Conservation (phyloP, 345 rosid genomes). For the Boechera divaricarpa region DNA sequence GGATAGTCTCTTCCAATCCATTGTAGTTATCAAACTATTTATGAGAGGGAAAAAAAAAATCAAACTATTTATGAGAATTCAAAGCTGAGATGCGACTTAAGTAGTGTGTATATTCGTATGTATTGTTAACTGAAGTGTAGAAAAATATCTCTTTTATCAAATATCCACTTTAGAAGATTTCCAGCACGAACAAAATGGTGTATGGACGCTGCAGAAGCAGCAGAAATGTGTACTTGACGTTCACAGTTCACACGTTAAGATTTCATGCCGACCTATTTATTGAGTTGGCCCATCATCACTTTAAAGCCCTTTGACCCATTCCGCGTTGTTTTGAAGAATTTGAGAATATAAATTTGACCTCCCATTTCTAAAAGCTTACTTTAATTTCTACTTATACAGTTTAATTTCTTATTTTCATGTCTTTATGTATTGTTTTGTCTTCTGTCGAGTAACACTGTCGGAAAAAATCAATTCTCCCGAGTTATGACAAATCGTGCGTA, state of each 20-base stretch:
- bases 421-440: too few species aligned
- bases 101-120: too few species aligned
- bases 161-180: neutral
- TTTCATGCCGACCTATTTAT: constrained; percentile 21
- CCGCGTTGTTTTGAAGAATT: constrained; percentile 17
- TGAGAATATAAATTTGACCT: constrained; percentile 18
- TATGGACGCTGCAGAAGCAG: constrained; percentile 34
- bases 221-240: constrained; percentile 29
- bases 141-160: neutral
- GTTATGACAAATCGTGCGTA: too few species aligned
- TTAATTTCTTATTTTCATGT: too few species aligned
- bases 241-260: constrained; percentile 41
- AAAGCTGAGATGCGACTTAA: too few species aligned
- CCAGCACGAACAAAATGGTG: constrained; percentile 16
- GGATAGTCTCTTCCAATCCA: neutral
- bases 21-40: neutral
- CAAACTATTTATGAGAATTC: too few species aligned
- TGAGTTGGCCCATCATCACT: constrained; percentile 4
- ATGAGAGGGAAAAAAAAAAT: too few species aligned
- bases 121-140: too few species aligned
- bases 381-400: neutral
- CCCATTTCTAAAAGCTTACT: neutral
- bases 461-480: too few species aligned
- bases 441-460: too few species aligned
- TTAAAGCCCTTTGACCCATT: constrained; percentile 32